Conservation (phyloP, 495 filamentous ascomycete species). For the Neurospora sp. region DNA sequence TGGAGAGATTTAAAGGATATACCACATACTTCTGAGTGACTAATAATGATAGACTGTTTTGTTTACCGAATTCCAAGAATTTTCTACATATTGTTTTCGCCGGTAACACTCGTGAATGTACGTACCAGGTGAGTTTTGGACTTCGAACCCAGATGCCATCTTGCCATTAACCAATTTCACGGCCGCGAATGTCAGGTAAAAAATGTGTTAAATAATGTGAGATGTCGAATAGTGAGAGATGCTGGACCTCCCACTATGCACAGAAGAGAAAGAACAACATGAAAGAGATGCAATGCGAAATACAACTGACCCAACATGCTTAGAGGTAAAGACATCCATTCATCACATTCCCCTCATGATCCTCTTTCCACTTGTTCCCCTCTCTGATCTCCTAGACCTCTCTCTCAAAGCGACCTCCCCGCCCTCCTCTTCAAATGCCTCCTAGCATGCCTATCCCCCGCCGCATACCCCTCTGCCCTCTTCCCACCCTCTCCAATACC, state of each 20-base stretch:
- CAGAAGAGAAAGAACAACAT: not conserved
- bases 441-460: not conserved
- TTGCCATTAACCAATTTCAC: not conserved
- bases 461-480: not conserved
- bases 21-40: not conserved
- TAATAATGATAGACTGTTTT: not conserved
- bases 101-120: not conserved
- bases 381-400: too few species aligned
- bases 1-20: not conserved
- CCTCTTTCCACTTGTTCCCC: too few species aligned
- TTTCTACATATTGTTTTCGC: not conserved
- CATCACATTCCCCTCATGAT: too few species aligned
- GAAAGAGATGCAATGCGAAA: not conserved
- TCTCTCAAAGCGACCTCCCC: not conserved
- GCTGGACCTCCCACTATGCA: not conserved
- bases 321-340: too few species aligned
- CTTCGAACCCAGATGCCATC: rapidly evolving
- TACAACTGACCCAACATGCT: not conserved
- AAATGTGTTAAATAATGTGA: not conserved
- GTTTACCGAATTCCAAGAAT: not conserved
- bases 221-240: not conserved
- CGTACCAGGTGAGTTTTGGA: too few species aligned
- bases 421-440: not conserved
- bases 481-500: not conserved
- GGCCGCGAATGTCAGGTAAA: not conserved